A percentile compares a stretch with the other conserved stretches of the same genome.
These are phyloP conservation scores for Cyclotella choctawhatcheeana DNA, from an alignment of 108 stramenopile genomes.

Conservation along the genomic window DNA sequence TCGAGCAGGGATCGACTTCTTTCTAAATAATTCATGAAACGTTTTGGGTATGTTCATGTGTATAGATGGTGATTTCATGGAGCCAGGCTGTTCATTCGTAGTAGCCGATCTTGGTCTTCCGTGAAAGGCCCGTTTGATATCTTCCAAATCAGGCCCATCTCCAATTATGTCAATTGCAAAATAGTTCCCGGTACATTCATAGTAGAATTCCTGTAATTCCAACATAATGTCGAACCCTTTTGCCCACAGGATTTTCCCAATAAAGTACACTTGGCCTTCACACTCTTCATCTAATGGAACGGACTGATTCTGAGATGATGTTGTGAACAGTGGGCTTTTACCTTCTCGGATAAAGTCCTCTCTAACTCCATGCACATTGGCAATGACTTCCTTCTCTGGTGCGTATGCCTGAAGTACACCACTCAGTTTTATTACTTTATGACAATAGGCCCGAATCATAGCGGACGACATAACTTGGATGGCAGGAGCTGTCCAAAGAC, in stretches of 20 bases:
- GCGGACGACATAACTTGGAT: conserved; percentile 75
- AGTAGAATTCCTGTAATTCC: conserved; percentile 77
- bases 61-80: conserved; percentile 34
- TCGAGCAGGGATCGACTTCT: conserved; percentile 72
- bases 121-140: conserved; percentile 75
- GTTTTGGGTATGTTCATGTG: conserved; percentile 51
- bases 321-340: too few relatives aligned
- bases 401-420: conserved; percentile 80
- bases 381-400: conserved; percentile 76
- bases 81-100: conserved; percentile 27
- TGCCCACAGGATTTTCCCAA: conserved; percentile 88
- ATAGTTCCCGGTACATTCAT: conserved; percentile 64
- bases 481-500: conserved; percentile 70
- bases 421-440: conserved; percentile 88
- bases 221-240: conserved; percentile 83
- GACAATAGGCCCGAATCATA: conserved; percentile 90
- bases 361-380: conserved; percentile 91
- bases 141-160: conserved; percentile 73
- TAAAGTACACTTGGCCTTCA: conserved; percentile 69
- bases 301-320: too few relatives aligned
- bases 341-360: conserved; percentile 58
- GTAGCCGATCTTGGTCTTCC: conserved; percentile 42
- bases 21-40: conserved; percentile 60
- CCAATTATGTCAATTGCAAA: conserved; percentile 86
- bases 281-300: conserved; percentile 29